phyloP scores from a whole-genome alignment of 1,284 basidiomycete genomes.

The Ceraceosorus guamensis region DNA sequence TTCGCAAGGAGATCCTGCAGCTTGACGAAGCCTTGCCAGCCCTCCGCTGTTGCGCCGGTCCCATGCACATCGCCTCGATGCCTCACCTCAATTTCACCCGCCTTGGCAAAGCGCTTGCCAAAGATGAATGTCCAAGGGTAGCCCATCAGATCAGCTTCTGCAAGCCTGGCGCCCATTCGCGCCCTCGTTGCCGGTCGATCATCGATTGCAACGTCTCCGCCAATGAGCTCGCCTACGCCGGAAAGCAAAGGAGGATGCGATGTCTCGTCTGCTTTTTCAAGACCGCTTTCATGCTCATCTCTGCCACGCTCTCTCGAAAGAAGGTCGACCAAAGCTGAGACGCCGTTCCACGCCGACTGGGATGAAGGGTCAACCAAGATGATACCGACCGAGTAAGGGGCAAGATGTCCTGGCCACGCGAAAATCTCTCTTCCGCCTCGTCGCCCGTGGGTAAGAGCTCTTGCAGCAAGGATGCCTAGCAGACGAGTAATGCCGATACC shows the following conservation, averaged over 20 bases:
- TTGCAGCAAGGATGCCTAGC: conserved; percentile 44
- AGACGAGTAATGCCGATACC: conserved; percentile 49
- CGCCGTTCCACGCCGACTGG: neutral
- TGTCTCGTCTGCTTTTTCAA: conserved; percentile 3
- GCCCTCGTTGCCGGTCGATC: conserved; percentile 23
- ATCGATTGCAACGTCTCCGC: conserved; percentile 38
- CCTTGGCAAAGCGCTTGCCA: conserved; percentile 31
- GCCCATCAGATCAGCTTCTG: conserved; percentile 47
- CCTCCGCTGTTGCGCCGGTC: no score
- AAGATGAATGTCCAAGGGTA: conserved; percentile 38
- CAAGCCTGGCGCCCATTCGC: conserved; percentile 40
- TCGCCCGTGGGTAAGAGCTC: neutral
- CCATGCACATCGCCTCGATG: no score
- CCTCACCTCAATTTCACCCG: conserved; percentile 27
- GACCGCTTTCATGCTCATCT: conserved; percentile 6
- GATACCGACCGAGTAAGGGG: conserved; percentile 1
- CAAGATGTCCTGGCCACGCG: conserved; percentile 2
- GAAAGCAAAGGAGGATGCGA: neutral
- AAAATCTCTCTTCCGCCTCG: neutral
- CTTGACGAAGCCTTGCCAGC: no score
- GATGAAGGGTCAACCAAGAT: neutral
- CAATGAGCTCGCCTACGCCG: neutral
- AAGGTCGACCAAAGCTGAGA: conserved; percentile 1
- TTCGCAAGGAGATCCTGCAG: no score
- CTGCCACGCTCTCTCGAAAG: neutral